Evolutionary conservation across 192 early-diverging fungal species (phyloP).

Genomic region (Pilobolus umbonatus): DNA sequence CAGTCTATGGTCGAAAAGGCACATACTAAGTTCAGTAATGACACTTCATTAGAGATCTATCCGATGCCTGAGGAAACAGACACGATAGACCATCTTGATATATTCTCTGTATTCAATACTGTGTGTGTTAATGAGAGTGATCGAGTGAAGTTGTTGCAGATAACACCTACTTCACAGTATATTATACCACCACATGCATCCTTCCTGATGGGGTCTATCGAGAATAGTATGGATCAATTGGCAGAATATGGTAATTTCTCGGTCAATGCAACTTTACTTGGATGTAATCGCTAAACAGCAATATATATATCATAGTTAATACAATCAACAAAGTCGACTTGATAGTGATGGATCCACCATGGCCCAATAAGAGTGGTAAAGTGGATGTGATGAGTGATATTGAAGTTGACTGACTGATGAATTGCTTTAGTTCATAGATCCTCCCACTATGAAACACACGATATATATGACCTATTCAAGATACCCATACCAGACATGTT

Average conservation of each 20-base stretch:
- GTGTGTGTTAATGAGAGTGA: background rate
- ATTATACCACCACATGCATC: conserved; percentile 11
- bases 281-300: background rate
- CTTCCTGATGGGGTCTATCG: conserved; percentile 22
- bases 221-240: conserved; percentile 16
- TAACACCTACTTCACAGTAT: background rate
- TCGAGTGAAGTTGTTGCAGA: background rate
- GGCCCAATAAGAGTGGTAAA: conserved; percentile 61
- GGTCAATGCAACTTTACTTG: background rate
- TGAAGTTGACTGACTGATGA: background rate
- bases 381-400: background rate
- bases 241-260: conserved; percentile 4
- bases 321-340: conserved; percentile 37
- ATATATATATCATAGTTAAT: conserved; percentile 11
- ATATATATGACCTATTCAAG: conserved; percentile 61
- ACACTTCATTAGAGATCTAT: no score
- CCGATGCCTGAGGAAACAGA: conserved; percentile 4
- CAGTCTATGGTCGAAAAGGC: conserved; percentile 7
- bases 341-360: conserved; percentile 62
- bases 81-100: background rate
- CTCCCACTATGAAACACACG: conserved; percentile 49
- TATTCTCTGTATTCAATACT: conserved; percentile 10
- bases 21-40: background rate
- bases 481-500: conserved; percentile 52
- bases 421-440: conserved; percentile 41